Conservation (phyloP, 1,139 yeast genomes). For the Oligophagozyma castellii region DNA sequence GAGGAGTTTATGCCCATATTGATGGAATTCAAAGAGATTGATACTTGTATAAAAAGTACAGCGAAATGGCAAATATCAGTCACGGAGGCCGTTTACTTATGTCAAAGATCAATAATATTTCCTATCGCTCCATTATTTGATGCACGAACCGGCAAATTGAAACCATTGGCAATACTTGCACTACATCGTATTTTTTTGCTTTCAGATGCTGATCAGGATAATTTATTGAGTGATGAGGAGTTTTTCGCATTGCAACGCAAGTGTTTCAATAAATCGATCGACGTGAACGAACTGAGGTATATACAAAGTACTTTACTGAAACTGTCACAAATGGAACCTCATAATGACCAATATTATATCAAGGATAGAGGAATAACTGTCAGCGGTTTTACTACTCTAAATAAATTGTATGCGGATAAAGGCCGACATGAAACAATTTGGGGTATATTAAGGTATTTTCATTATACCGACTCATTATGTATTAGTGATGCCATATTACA, state of each 20-base stretch:
- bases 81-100: constrained; percentile 78
- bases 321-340: constrained; percentile 10
- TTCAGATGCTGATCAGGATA: constrained; percentile 85
- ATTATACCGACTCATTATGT: constrained; percentile 84
- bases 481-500: constrained; percentile 61
- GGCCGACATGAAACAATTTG: constrained; percentile 95
- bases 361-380: constrained; percentile 46
- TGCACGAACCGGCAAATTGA: constrained; percentile 73
- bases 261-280: constrained; percentile 55
- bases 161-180: constrained; percentile 66
- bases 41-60: constrained; percentile 77
- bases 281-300: constrained; percentile 36
- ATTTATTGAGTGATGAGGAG: constrained; percentile 57
- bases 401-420: constrained; percentile 70
- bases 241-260: constrained; percentile 53
- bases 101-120: constrained; percentile 83
- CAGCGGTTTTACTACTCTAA: constrained; percentile 63
- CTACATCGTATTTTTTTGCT: constrained; percentile 69
- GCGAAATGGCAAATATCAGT: constrained; percentile 72
- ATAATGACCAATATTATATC: constrained; percentile 11
- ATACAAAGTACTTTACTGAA: constrained; percentile 30
- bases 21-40: constrained; percentile 87
- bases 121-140: constrained; percentile 93
- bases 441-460: constrained; percentile 80
- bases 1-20: constrained; percentile 80